phyloP scores from a whole-genome alignment of 2,329 filamentous ascomycete species.

The Cytospora schulzeri region DNA sequence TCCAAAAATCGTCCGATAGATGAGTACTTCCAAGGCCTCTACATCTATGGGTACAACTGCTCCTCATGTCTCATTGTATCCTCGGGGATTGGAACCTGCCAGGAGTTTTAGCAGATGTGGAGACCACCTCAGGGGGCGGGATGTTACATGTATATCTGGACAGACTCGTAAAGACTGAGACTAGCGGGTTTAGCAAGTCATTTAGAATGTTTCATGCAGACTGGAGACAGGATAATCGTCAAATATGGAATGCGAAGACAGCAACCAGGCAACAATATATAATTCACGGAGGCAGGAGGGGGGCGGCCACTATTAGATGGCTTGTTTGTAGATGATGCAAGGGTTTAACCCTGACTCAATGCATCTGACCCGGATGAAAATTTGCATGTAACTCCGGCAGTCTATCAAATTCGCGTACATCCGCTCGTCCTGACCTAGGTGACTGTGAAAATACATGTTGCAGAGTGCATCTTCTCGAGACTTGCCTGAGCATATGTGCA shows the following conservation, averaged over 20 bases:
- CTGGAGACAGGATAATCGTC: no score
- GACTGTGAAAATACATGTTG: neutral
- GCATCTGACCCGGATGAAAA: neutral
- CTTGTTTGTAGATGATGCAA: no score
- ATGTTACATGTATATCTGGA: no score
- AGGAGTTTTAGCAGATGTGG: neutral
- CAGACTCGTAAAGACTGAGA: no score
- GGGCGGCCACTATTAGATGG: no score
- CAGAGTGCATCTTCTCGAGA: neutral
- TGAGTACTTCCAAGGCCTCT: constrained; percentile 1
- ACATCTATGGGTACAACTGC: constrained; percentile 1
- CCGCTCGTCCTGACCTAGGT: neutral
- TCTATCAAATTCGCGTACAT: neutral
- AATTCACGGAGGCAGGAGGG: no score
- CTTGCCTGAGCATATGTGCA: neutral
- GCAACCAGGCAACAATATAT: no score
- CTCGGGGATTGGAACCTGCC: neutral
- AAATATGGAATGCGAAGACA: no score
- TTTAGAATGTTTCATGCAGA: no score
- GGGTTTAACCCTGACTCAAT: neutral
- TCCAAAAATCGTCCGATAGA: neutral
- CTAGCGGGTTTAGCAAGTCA: no score
- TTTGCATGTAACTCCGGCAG: neutral
- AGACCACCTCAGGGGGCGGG: no score
- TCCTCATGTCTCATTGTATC: neutral